A percentile compares a stretch with the other conserved stretches of the same genome.
phyloP scores from a whole-genome alignment of 2,329 filamentous ascomycete genomes.

The Sphaerulina vaccinii region DNA sequence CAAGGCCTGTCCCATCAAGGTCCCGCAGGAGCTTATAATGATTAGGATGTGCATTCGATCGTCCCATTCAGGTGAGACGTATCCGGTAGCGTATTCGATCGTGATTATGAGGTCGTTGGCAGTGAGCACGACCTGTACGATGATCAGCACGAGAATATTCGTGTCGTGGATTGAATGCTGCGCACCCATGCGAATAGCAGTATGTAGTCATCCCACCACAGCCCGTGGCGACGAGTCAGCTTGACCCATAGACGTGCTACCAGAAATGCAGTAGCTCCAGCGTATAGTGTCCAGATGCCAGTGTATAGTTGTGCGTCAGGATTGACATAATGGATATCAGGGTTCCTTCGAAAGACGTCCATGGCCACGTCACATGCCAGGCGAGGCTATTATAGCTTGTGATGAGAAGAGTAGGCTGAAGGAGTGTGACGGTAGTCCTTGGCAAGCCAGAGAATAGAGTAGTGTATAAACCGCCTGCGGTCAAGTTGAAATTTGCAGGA shows the following conservation, averaged over 20 bases:
- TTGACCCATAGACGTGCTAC: constrained; percentile 41
- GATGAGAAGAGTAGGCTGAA: not conserved
- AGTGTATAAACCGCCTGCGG: constrained; percentile 1
- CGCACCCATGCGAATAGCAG: constrained; percentile 40
- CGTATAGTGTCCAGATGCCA: constrained; percentile 42
- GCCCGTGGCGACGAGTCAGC: constrained; percentile 39
- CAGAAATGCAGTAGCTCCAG: constrained; percentile 40
- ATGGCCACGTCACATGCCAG: constrained; percentile 22
- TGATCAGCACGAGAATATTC: constrained; percentile 7
- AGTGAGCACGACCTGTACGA: constrained; percentile 43
- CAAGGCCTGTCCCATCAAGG: constrained; percentile 39
- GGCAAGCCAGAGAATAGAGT: not conserved
- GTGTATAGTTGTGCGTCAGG: constrained; percentile 39
- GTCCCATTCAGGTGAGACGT: constrained; percentile 50
- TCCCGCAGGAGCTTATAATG: constrained; percentile 44
- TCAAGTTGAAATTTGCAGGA: not conserved
- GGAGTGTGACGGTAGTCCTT: not conserved
- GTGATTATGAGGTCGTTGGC: constrained; percentile 49
- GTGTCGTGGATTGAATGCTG: not conserved
- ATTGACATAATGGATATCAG: constrained; percentile 34
- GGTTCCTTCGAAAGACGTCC: constrained; percentile 19
- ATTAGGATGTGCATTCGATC: constrained; percentile 56
- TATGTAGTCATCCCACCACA: constrained; percentile 45
- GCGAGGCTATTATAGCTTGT: not conserved
- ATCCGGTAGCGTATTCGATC: constrained; percentile 51